These are phyloP conservation scores for Paraphaeosphaeria sporulosa DNA, from an alignment of 2,329 filamentous ascomycete species.

Conservation along the genomic window DNA sequence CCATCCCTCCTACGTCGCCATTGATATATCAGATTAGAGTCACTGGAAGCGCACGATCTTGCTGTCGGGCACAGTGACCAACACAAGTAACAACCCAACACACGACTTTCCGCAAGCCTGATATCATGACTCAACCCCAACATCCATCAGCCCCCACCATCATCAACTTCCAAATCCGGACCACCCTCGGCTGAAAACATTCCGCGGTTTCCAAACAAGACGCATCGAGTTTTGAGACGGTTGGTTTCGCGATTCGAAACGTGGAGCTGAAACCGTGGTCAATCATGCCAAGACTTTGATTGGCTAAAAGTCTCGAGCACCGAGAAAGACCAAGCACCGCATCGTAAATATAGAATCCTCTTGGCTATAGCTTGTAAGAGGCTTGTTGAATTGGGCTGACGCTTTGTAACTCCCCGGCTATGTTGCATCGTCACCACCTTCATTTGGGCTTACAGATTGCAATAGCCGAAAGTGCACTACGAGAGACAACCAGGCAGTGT, in stretches of 20 bases:
- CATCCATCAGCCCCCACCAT: neutral
- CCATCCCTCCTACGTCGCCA: neutral
- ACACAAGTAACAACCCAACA: neutral
- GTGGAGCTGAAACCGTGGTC: slow-evolving; percentile 18
- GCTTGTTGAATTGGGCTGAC: neutral
- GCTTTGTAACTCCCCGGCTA: neutral
- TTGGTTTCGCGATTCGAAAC: slow-evolving; percentile 11
- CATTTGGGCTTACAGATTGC: neutral
- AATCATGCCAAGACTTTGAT: slow-evolving; percentile 17
- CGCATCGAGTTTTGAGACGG: slow-evolving; percentile 3
- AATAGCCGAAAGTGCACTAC: neutral
- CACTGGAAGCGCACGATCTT: neutral
- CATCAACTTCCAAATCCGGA: neutral
- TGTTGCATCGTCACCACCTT: neutral
- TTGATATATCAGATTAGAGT: neutral
- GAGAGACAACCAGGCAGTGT: neutral
- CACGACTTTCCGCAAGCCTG: too few relatives aligned
- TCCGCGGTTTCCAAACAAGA: slow-evolving; percentile 9
- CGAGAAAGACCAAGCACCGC: slow-evolving; percentile 14
- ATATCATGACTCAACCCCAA: neutral
- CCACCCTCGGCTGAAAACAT: neutral
- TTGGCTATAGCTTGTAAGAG: slow-evolving; percentile 18
- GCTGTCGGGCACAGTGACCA: neutral
- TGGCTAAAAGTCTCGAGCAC: neutral
- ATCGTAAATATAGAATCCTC: slow-evolving; percentile 8